phyloP scores from a whole-genome alignment of 2,329 filamentous ascomycete genomes.

The Trichophyton rubrum region DNA sequence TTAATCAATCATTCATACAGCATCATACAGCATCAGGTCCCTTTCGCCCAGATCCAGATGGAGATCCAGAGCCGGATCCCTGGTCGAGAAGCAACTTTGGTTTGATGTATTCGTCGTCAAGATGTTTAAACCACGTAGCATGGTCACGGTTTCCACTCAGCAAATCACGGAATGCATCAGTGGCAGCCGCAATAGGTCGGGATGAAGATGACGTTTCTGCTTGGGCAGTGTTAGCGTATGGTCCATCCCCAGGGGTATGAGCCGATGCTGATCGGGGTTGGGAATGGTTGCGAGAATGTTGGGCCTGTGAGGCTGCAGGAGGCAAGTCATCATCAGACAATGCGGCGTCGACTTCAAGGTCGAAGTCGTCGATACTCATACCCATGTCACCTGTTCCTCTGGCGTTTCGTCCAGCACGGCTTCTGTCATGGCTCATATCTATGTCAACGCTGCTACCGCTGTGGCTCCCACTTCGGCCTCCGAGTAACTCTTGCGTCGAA shows the following conservation, averaged over 20 bases:
- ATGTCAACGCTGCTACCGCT: slow-evolving; percentile 34
- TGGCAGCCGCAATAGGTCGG: slow-evolving; percentile 47
- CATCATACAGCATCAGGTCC: slow-evolving; percentile 28
- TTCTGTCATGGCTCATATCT: slow-evolving; percentile 40
- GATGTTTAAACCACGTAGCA: slow-evolving; percentile 73
- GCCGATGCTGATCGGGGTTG: background rate
- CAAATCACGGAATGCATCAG: slow-evolving; percentile 65
- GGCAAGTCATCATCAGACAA: slow-evolving; percentile 47
- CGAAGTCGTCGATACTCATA: slow-evolving; percentile 25
- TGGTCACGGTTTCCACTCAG: slow-evolving; percentile 75
- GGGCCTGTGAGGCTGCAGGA: slow-evolving; percentile 35
- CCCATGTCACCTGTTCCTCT: slow-evolving; percentile 22
- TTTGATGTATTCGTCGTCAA: slow-evolving; percentile 96
- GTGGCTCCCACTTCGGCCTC: slow-evolving; percentile 28
- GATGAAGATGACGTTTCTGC: slow-evolving; percentile 7
- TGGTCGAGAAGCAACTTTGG: slow-evolving; percentile 76
- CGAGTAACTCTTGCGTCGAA: slow-evolving; percentile 42
- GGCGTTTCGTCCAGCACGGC: slow-evolving; percentile 25
- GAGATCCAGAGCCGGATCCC: slow-evolving; percentile 18
- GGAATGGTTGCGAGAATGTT: background rate
- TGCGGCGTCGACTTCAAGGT: slow-evolving; percentile 27
- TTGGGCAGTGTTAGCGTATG: slow-evolving; percentile 6
- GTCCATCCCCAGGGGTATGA: background rate
- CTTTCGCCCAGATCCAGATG: slow-evolving; percentile 22
- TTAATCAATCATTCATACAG: no score